Evolutionary conservation across 1,284 basidiomycete species (phyloP).

Genomic region (Ustilago curta): DNA sequence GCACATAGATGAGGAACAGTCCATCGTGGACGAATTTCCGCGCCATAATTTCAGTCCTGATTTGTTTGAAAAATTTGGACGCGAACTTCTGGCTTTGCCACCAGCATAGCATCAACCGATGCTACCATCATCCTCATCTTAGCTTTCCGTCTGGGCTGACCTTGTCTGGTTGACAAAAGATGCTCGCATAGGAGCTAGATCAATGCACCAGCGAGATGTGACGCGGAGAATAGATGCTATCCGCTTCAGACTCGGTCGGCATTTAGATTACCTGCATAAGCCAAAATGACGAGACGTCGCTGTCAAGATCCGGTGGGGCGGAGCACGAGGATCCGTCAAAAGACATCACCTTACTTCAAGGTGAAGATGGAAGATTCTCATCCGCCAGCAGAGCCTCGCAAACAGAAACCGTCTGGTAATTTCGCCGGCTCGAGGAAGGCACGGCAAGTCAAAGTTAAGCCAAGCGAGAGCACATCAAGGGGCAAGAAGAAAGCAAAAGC

Average conservation of each 20-base stretch:
- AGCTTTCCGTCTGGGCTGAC: neutral
- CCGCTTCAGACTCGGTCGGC: neutral
- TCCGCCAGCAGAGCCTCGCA: neutral
- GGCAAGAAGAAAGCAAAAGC: neutral
- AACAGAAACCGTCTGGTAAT: neutral
- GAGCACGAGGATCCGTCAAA: slow-evolving; percentile 19
- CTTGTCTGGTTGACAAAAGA: neutral
- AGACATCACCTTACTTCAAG: slow-evolving; percentile 26
- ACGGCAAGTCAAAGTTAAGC: neutral
- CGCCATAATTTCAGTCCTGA: neutral
- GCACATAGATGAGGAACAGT: too few relatives aligned
- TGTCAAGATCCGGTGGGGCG: slow-evolving; percentile 1
- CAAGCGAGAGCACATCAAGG: neutral
- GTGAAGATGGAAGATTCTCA: neutral
- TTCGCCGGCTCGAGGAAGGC: neutral
- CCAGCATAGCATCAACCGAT: neutral
- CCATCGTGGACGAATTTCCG: neutral
- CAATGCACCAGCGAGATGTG: neutral
- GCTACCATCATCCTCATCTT: slow-evolving; percentile 1
- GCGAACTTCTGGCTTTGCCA: slow-evolving; percentile 1
- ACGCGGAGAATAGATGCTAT: neutral
- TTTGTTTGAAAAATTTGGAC: neutral
- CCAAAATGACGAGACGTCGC: neutral
- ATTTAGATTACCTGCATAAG: neutral
- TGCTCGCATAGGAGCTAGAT: neutral